A percentile compares a stretch with the other conserved stretches of the same genome.
These are phyloP conservation scores for Chionographis japonica DNA, from an alignment of 106 monocot genomes.

Conservation along the genomic window DNA sequence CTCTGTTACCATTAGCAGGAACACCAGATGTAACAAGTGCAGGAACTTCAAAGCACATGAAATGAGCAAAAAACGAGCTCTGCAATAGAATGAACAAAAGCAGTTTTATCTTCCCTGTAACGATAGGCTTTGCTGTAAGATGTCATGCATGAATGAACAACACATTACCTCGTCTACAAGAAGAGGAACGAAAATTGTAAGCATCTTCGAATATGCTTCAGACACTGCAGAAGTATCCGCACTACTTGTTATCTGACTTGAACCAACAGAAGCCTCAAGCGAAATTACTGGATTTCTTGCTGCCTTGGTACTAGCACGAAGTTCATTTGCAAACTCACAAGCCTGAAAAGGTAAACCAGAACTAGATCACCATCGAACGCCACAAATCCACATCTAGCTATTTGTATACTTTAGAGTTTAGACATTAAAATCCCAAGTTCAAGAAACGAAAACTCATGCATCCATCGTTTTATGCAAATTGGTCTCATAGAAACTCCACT, in stretches of 20 bases:
- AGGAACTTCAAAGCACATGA: slow-evolving; percentile 97
- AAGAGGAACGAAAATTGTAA: slow-evolving; percentile 91
- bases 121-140: neutral
- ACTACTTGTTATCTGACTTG: slow-evolving; percentile 44
- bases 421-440: too few relatives aligned
- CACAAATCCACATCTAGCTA: neutral
- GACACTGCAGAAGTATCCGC: slow-evolving; percentile 67
- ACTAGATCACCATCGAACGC: neutral
- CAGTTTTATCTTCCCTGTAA: slow-evolving; percentile 1
- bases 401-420: too few relatives aligned
- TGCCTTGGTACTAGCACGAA: slow-evolving; percentile 82
- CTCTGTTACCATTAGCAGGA: slow-evolving; percentile 20
- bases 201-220: slow-evolving; percentile 94
- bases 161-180: slow-evolving; percentile 84
- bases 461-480: too few relatives aligned
- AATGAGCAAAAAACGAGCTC: slow-evolving; percentile 98
- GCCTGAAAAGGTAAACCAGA: slow-evolving; percentile 41
- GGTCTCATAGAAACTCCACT: too few relatives aligned
- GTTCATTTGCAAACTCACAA: slow-evolving; percentile 92
- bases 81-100: slow-evolving; percentile 16
- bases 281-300: slow-evolving; percentile 45
- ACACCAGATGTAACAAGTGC: slow-evolving; percentile 28
- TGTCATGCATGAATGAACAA: slow-evolving; percentile 2
- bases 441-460: too few relatives aligned
- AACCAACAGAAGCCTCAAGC: slow-evolving; percentile 55